phyloP scores from a whole-genome alignment of 257 asterid genomes.

The Scutellaria baicalensis region DNA sequence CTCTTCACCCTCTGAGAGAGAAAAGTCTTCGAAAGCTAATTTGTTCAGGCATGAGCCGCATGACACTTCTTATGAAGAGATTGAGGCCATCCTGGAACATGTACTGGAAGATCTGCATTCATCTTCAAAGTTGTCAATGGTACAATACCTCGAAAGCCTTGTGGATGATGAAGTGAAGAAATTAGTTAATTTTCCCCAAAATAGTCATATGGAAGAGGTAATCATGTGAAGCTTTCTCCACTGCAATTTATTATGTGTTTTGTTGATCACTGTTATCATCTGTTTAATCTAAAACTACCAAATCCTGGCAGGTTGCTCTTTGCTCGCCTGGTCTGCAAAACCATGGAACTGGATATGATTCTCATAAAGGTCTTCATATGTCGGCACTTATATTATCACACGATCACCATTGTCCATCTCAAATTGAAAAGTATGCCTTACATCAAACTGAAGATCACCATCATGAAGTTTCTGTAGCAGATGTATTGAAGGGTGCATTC shows the following conservation, averaged over 20 bases:
- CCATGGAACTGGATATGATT: slow-evolving; percentile 27
- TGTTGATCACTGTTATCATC: background rate
- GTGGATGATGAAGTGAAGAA: slow-evolving; percentile 62
- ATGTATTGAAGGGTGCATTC: slow-evolving; percentile 44
- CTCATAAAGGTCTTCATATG: slow-evolving; percentile 19
- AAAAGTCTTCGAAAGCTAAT: slow-evolving; percentile 17
- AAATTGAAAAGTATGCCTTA: slow-evolving; percentile 15
- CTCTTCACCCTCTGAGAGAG: slow-evolving; percentile 28
- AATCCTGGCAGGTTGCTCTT: slow-evolving; percentile 43
- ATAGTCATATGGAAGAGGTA: slow-evolving; percentile 42
- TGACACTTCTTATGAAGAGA: slow-evolving; percentile 18
- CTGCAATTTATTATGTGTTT: background rate
- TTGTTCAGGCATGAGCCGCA: slow-evolving; percentile 5
- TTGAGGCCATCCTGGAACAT: slow-evolving; percentile 44
- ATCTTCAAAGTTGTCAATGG: slow-evolving; percentile 49
- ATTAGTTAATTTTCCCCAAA: slow-evolving; percentile 27
- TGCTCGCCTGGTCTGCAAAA: slow-evolving; percentile 18
- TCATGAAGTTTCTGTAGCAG: slow-evolving; percentile 19
- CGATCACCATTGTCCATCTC: slow-evolving; percentile 24
- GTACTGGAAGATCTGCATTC: slow-evolving; percentile 64
- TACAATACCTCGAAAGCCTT: slow-evolving; percentile 33
- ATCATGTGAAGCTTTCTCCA: slow-evolving; percentile 1
- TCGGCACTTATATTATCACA: slow-evolving; percentile 23
- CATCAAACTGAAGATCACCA: slow-evolving; percentile 15
- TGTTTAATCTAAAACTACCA: slow-evolving; percentile 12